These are phyloP conservation scores for Suillus bovinus DNA, from an alignment of 768 basidiomycete genomes.

Conservation along the genomic window DNA sequence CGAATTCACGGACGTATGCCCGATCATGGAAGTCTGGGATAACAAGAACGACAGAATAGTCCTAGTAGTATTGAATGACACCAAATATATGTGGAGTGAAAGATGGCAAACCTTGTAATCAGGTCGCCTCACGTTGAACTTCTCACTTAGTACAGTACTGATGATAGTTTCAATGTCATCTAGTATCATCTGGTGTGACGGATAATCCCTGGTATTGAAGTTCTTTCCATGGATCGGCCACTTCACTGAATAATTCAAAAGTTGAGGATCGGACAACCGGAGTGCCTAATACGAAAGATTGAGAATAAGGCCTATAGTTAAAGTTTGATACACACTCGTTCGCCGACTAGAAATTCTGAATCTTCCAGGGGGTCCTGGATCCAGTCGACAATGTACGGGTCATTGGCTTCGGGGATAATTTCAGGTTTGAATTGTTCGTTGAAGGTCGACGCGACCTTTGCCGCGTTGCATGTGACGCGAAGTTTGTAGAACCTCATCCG, in stretches of 20 bases:
- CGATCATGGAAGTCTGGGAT: slow-evolving; percentile 93
- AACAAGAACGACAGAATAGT: slow-evolving; percentile 84
- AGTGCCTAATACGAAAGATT: slow-evolving; percentile 52
- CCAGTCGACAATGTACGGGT: slow-evolving; percentile 86
- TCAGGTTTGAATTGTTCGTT: slow-evolving; percentile 86
- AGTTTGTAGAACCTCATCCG: slow-evolving; percentile 87
- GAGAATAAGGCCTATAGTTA: slow-evolving; percentile 9
- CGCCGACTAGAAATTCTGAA: slow-evolving; percentile 57
- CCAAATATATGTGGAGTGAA: neutral
- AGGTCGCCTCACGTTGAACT: slow-evolving; percentile 48
- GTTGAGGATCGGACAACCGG: slow-evolving; percentile 65
- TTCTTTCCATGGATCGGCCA: slow-evolving; percentile 82
- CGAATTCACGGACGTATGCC: slow-evolving; percentile 76
- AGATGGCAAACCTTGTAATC: slow-evolving; percentile 59
- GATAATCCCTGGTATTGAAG: slow-evolving; percentile 84
- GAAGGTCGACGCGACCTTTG: slow-evolving; percentile 69
- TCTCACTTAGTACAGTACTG: slow-evolving; percentile 57
- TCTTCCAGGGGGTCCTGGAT: slow-evolving; percentile 56
- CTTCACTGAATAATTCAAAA: slow-evolving; percentile 68
- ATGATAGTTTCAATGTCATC: slow-evolving; percentile 80
- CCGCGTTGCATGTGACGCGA: slow-evolving; percentile 69
- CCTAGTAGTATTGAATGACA: slow-evolving; percentile 42
- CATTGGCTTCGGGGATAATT: slow-evolving; percentile 82
- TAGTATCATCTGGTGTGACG: slow-evolving; percentile 64
- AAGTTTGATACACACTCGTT: slow-evolving; percentile 47